Evolutionary conservation across 306 rosid genomes (phyloP).

Genomic region (Cucumis sativus): DNA sequence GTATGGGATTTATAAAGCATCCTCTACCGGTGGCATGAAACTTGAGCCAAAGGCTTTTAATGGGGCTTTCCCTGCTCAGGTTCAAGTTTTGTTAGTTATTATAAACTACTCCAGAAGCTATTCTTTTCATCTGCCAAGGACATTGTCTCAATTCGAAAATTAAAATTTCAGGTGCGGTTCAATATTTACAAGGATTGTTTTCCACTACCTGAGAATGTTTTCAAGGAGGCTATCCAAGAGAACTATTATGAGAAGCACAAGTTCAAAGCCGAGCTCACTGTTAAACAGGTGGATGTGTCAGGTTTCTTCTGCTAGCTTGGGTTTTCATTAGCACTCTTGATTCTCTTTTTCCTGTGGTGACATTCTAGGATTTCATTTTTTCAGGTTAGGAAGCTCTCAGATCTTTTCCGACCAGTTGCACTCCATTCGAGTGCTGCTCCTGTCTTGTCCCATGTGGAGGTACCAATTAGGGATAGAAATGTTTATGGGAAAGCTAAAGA

Average conservation of each 20-base stretch:
- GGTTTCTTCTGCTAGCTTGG: conserved; percentile 4
- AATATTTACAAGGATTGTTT: conserved; percentile 50
- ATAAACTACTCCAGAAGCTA: background rate
- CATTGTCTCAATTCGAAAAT: conserved; percentile 11
- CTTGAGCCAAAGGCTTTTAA: conserved; percentile 82
- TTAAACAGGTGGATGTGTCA: conserved; percentile 42
- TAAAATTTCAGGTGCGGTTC: conserved; percentile 64
- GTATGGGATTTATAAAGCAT: conserved; percentile 71
- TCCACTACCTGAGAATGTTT: conserved; percentile 73
- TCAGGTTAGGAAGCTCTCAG: conserved; percentile 70
- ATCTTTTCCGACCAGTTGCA: conserved; percentile 57
- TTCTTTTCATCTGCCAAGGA: conserved; percentile 4
- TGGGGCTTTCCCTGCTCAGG: conserved; percentile 95
- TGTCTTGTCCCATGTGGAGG: conserved; percentile 15
- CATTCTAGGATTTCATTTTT: background rate
- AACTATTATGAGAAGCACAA: conserved; percentile 52
- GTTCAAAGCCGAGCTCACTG: conserved; percentile 73
- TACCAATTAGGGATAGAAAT: conserved; percentile 25
- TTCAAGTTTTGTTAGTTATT: conserved; percentile 14
- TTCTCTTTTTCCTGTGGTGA: background rate
- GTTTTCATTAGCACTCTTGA: background rate
- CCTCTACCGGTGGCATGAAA: conserved; percentile 69
- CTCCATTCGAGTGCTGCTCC: conserved; percentile 19
- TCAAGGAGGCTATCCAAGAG: conserved; percentile 72
- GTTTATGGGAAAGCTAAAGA: conserved; percentile 15